Conservation (phyloP, 441 rosid genomes). For the Hura crepitans region DNA sequence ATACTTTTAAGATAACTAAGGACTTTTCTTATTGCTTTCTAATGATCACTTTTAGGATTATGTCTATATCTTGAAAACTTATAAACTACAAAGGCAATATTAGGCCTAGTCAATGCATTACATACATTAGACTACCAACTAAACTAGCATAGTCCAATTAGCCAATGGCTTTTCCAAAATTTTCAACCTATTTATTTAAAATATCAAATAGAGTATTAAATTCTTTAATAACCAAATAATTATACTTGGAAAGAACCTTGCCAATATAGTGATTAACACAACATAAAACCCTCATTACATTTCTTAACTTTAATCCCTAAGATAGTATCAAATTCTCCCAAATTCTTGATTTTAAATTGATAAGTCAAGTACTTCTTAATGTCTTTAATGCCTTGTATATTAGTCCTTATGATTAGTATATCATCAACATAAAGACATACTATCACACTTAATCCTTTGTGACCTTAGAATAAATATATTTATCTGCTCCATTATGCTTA, state of each 20-base stretch:
- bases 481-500: background rate
- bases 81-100: no score
- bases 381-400: no score
- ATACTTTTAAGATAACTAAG: no score
- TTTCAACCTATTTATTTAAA: background rate
- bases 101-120: no score
- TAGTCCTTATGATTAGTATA: no score
- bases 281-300: background rate
- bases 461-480: background rate
- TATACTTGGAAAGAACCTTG: background rate
- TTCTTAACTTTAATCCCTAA: background rate
- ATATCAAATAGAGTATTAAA: background rate
- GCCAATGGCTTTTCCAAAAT: background rate
- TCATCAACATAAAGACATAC: no score
- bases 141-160: conserved; percentile 9
- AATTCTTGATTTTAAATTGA: no score
- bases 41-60: no score
- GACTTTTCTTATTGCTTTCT: no score
- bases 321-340: background rate
- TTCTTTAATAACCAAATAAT: background rate
- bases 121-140: background rate
- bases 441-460: background rate
- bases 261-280: background rate
- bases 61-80: no score
- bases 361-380: no score